Evolutionary conservation across 2,329 filamentous ascomycete species (phyloP).

Genomic region (Aspergillus intermedius): DNA sequence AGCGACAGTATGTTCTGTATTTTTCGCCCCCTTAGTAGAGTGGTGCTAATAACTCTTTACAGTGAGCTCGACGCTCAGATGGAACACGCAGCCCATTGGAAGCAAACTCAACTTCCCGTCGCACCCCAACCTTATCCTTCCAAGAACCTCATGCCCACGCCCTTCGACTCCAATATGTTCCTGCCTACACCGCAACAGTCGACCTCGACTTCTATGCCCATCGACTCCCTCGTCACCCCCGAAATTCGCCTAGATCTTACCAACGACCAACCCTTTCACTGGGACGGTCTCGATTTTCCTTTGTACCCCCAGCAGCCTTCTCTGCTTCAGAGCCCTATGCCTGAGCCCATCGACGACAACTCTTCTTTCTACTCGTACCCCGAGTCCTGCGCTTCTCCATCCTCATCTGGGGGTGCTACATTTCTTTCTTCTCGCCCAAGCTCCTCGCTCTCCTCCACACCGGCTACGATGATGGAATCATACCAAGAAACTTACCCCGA

Average conservation of each 20-base stretch:
- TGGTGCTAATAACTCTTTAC: slow-evolving; percentile 5
- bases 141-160: slow-evolving; percentile 14
- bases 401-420: slow-evolving; percentile 29
- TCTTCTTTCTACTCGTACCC: slow-evolving; percentile 38
- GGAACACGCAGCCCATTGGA: slow-evolving; percentile 22
- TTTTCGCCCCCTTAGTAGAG: neutral
- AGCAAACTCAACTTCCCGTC: slow-evolving; percentile 15
- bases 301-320: slow-evolving; percentile 22
- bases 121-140: slow-evolving; percentile 16
- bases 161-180: slow-evolving; percentile 16
- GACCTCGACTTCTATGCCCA: slow-evolving; percentile 30
- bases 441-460: slow-evolving; percentile 28
- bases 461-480: slow-evolving; percentile 28
- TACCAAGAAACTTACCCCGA: slow-evolving; percentile 19
- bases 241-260: slow-evolving; percentile 28
- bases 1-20: slow-evolving; percentile 40
- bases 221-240: slow-evolving; percentile 30
- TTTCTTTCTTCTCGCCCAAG: slow-evolving; percentile 25
- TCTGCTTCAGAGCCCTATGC: slow-evolving; percentile 27
- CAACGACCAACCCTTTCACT: slow-evolving; percentile 25
- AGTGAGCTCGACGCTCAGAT: slow-evolving; percentile 33
- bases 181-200: slow-evolving; percentile 22
- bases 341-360: slow-evolving; percentile 33
- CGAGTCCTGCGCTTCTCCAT: slow-evolving; percentile 40
- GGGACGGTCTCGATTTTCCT: slow-evolving; percentile 31